A percentile compares a stretch with the other conserved stretches of the same genome.
phyloP scores from a whole-genome alignment of 2,329 filamentous ascomycete species.

The Huntiella bhutanensis region DNA sequence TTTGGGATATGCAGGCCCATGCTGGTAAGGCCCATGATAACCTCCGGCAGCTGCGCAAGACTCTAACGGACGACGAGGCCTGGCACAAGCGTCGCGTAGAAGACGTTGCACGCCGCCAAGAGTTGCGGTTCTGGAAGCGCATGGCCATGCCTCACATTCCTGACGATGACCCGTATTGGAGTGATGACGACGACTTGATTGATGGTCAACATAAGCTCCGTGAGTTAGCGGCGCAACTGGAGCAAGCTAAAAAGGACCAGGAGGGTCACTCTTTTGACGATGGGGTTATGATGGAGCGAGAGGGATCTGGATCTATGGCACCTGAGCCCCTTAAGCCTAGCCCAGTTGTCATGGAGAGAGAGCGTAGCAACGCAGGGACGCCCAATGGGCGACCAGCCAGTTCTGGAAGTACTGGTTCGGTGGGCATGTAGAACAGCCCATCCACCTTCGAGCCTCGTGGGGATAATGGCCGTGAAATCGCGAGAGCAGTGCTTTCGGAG shows the following conservation, averaged over 20 bases:
- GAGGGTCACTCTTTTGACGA: slow-evolving; percentile 17
- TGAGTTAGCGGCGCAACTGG: slow-evolving; percentile 22
- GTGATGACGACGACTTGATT: slow-evolving; percentile 45
- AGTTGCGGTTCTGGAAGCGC: slow-evolving; percentile 47
- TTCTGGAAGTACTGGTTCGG: slow-evolving; percentile 4
- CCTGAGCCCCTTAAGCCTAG: slow-evolving; percentile 7
- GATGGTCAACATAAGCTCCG: slow-evolving; percentile 41
- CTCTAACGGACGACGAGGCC: slow-evolving; percentile 35
- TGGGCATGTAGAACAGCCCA: slow-evolving; percentile 4
- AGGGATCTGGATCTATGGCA: background rate
- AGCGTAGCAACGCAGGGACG: background rate
- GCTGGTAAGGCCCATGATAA: slow-evolving; percentile 38
- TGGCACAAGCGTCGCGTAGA: slow-evolving; percentile 35
- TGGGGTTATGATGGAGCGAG: slow-evolving; percentile 15
- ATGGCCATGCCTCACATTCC: slow-evolving; percentile 42
- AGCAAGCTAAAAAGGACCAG: slow-evolving; percentile 19
- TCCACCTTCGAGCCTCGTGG: background rate
- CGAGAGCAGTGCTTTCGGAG: no score
- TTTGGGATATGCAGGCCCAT: slow-evolving; percentile 46
- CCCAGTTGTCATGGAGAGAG: slow-evolving; percentile 1
- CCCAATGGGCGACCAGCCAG: background rate
- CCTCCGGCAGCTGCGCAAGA: slow-evolving; percentile 36
- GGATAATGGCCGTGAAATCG: no score
- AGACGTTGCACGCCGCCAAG: slow-evolving; percentile 33
- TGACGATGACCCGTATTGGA: slow-evolving; percentile 43